Conservation (phyloP, 192 early-diverging fungal species). For the Podila minutissima region DNA sequence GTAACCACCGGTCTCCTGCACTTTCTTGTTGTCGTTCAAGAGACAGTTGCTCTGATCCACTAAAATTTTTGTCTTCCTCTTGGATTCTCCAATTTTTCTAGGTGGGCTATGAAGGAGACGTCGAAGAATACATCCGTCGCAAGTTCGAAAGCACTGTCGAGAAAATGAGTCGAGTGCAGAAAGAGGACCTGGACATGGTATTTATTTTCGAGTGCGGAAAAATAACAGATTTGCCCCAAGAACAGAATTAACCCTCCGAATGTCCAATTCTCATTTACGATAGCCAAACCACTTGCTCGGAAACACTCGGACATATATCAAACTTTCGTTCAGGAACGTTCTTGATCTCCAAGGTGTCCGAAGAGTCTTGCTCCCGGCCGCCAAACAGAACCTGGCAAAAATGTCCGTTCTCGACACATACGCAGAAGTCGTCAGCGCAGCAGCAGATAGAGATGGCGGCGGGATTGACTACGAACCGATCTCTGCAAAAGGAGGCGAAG, state of each 20-base stretch:
- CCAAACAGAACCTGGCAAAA: conserved; percentile 73
- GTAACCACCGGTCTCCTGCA: conserved; percentile 42
- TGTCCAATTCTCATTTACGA: neutral
- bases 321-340: conserved; percentile 87
- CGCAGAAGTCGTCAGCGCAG: conserved; percentile 71
- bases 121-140: conserved; percentile 85
- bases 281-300: conserved; percentile 93
- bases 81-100: conserved; percentile 16
- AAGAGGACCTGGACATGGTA: conserved; percentile 90
- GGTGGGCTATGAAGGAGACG: conserved; percentile 79
- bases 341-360: conserved; percentile 81
- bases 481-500: conserved; percentile 56
- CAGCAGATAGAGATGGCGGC: conserved; percentile 13
- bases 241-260: neutral
- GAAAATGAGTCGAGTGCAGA: conserved; percentile 69
- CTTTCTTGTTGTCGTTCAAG: neutral
- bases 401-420: conserved; percentile 73
- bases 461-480: conserved; percentile 24
- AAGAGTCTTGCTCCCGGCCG: conserved; percentile 74
- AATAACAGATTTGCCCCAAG: neutral
- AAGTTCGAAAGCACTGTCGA: conserved; percentile 75
- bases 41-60: neutral
- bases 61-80: neutral
- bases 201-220: neutral
- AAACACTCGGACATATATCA: conserved; percentile 72